These are phyloP conservation scores for Ramalina peruviana DNA, from an alignment of 495 filamentous ascomycete genomes.

Conservation along the genomic window DNA sequence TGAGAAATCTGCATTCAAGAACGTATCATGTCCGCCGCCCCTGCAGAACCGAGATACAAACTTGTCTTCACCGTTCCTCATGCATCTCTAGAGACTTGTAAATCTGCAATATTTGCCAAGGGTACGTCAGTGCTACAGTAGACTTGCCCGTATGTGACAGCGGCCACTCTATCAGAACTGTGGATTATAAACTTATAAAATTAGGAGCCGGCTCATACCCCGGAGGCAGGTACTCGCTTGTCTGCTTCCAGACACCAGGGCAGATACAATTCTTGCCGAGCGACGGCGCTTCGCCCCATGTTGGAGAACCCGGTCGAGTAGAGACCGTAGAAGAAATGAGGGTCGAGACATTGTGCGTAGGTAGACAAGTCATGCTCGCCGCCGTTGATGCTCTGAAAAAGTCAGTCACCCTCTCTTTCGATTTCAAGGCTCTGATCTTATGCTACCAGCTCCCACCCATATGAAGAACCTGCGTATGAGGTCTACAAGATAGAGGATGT, in stretches of 20 bases:
- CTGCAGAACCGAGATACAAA: constrained; percentile 24
- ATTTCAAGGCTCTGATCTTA: neutral
- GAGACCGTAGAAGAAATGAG: constrained; percentile 38
- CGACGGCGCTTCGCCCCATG: constrained; percentile 23
- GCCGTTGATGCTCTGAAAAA: constrained; percentile 28
- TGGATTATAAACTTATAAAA: neutral
- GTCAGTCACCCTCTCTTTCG: constrained; percentile 1
- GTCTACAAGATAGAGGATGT: constrained; percentile 63
- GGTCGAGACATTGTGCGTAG: constrained; percentile 40
- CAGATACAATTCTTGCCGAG: constrained; percentile 29
- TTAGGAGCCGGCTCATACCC: constrained; percentile 30
- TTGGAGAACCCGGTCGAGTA: constrained; percentile 25
- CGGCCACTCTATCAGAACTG: neutral
- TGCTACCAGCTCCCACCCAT: constrained; percentile 50
- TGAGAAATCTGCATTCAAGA: too few relatives aligned
- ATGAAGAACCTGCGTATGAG: constrained; percentile 63
- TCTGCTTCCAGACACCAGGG: constrained; percentile 28
- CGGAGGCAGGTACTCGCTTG: constrained; percentile 29
- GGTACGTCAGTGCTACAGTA: constrained; percentile 1
- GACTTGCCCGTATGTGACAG: neutral
- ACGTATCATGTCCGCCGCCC: neutral
- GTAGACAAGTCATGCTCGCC: constrained; percentile 30
- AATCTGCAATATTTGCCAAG: constrained; percentile 32
- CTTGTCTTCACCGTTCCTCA: constrained; percentile 35
- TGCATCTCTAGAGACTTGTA: constrained; percentile 26